A percentile compares a stretch with the other conserved stretches of the same genome.
Evolutionary conservation across 192 early-diverging fungal species (phyloP).

Genomic region (Phycomyces nitens): DNA sequence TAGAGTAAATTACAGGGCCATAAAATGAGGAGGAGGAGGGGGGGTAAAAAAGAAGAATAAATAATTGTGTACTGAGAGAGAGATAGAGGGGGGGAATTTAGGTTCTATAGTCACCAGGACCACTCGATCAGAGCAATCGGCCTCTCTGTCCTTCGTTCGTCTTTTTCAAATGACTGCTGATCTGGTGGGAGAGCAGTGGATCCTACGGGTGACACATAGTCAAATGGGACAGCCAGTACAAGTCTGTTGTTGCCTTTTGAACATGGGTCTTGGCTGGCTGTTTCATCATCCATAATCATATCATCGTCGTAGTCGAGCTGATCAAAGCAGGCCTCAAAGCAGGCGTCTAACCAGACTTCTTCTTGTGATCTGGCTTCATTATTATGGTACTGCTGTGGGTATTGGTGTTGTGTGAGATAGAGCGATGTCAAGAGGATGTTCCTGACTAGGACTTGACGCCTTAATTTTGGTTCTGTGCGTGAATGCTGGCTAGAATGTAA

Average conservation of each 20-base stretch:
- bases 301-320: conserved; percentile 23
- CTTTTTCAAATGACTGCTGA: neutral
- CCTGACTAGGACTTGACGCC: conserved; percentile 13
- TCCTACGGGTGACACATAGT: neutral
- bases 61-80: neutral
- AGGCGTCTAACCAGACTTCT: conserved; percentile 27
- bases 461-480: conserved; percentile 13
- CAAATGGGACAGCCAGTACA: neutral
- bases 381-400: neutral
- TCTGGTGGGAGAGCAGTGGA: neutral
- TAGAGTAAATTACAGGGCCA: too few species aligned
- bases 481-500: too few species aligned
- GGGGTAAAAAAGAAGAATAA: neutral
- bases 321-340: conserved; percentile 16
- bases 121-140: conserved; percentile 1
- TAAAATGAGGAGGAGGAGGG: too few species aligned
- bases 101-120: neutral
- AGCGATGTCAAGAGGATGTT: conserved; percentile 3
- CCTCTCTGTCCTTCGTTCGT: too few species aligned
- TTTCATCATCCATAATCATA: conserved; percentile 18
- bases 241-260: neutral
- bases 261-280: neutral
- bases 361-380: conserved; percentile 5
- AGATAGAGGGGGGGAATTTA: conserved; percentile 1
- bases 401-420: too few species aligned